Evolutionary conservation across 148 eudicot species (phyloP).

Genomic region (Agrostemma githago): DNA sequence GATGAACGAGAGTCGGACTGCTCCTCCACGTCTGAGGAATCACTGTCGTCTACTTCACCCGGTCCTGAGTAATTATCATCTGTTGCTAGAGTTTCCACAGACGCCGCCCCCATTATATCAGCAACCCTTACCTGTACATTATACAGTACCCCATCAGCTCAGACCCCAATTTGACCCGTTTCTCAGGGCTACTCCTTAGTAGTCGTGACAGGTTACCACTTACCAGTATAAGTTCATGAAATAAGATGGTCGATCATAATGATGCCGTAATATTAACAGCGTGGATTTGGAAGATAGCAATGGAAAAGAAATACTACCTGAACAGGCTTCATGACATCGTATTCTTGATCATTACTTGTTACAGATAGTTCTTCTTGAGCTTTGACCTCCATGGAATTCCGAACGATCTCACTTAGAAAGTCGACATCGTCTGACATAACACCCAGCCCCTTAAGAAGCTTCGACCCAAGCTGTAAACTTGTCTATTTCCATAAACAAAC

Average conservation of each 20-base stretch:
- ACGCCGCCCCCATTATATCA: conserved; percentile 34
- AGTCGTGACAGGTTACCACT: background rate
- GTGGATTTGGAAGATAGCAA: background rate
- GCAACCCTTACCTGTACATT: conserved; percentile 51
- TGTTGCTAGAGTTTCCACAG: conserved; percentile 12
- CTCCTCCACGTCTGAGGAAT: conserved; percentile 23
- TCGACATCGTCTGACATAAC: conserved; percentile 92
- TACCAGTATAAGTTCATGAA: background rate
- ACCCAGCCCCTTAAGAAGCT: conserved; percentile 89
- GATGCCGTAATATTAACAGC: background rate
- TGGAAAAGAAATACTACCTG: conserved; percentile 54
- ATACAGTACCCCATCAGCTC: no score
- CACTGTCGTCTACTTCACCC: conserved; percentile 24
- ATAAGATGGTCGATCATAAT: background rate
- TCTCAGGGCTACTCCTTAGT: background rate
- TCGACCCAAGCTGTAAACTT: conserved; percentile 93
- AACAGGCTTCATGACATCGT: conserved; percentile 58
- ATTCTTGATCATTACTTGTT: conserved; percentile 41
- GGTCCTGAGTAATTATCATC: conserved; percentile 12
- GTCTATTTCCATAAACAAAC: conserved; percentile 47
- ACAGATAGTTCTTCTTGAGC: conserved; percentile 50
- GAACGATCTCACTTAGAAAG: conserved; percentile 65
- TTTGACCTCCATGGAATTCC: conserved; percentile 85
- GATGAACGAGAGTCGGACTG: conserved; percentile 40
- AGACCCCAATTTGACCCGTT: no score